Percentiles rank a stretch among this genome's conserved stretches.
phyloP scores from a whole-genome alignment of 2,329 filamentous ascomycete genomes.

The Polytolypa hystricis region DNA sequence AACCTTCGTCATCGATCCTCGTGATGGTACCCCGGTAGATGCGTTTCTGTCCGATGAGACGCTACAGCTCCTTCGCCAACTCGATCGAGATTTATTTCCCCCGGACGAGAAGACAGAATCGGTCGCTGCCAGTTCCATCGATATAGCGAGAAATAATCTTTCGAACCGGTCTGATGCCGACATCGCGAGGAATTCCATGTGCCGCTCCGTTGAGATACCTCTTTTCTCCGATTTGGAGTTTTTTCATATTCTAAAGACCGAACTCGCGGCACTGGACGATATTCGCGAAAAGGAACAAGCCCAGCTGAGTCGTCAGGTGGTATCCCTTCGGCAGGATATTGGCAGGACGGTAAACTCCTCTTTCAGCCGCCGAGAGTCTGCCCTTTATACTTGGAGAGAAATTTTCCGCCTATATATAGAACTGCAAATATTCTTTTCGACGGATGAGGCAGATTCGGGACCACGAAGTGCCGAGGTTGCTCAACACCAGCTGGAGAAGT shows the following conservation, averaged over 20 bases:
- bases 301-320: constrained; percentile 53
- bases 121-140: no score
- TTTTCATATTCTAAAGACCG: constrained; percentile 62
- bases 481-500: constrained; percentile 57
- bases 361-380: constrained; percentile 47
- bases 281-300: constrained; percentile 57
- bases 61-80: constrained; percentile 49
- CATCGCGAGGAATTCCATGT: constrained; percentile 10
- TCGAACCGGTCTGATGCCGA: neutral
- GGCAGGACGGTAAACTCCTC: constrained; percentile 51
- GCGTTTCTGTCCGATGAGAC: constrained; percentile 57
- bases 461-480: constrained; percentile 55
- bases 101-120: neutral
- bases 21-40: constrained; percentile 56
- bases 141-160: no score
- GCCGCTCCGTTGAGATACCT: constrained; percentile 57
- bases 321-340: constrained; percentile 53
- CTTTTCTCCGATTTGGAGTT: constrained; percentile 69
- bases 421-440: constrained; percentile 71
- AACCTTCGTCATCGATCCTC: constrained; percentile 56
- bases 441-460: constrained; percentile 59
- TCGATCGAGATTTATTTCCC: constrained; percentile 20
- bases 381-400: constrained; percentile 65
- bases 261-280: constrained; percentile 57
- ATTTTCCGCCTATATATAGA: constrained; percentile 76